Conservation (phyloP, 2,329 filamentous ascomycete species). For the Mycogone perniciosa region DNA sequence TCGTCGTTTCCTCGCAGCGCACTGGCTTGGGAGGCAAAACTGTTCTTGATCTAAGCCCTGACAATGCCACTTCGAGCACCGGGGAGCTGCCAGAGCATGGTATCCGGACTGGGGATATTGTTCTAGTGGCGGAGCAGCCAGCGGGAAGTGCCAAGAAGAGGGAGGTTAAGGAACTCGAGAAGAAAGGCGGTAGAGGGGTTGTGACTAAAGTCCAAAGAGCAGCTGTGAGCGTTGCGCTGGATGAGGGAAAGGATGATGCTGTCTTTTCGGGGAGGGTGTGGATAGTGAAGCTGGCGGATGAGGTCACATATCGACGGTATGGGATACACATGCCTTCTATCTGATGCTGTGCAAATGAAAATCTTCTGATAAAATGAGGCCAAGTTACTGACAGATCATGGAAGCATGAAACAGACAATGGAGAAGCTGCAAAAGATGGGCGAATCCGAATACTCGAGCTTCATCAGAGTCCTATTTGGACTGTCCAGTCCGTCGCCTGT, state of each 20-base stretch:
- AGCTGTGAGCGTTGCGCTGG: conserved; percentile 60
- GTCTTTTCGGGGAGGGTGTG: conserved; percentile 47
- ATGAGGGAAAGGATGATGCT: conserved; percentile 52
- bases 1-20: conserved; percentile 66
- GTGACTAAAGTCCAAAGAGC: conserved; percentile 57
- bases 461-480: conserved; percentile 59
- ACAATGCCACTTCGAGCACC: conserved; percentile 55
- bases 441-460: conserved; percentile 51
- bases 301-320: conserved; percentile 57
- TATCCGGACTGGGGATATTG: conserved; percentile 70
- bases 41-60: conserved; percentile 71
- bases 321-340: background rate
- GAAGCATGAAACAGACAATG: conserved; percentile 59
- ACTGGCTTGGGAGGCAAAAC: conserved; percentile 91
- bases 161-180: conserved; percentile 64
- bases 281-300: conserved; percentile 62
- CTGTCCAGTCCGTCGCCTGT: conserved; percentile 46
- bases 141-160: conserved; percentile 65
- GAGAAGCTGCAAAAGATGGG: conserved; percentile 51
- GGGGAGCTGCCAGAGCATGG: conserved; percentile 67
- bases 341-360: background rate
- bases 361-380: background rate
- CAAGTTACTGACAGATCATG: background rate
- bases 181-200: conserved; percentile 62
- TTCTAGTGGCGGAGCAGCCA: conserved; percentile 68